These are phyloP conservation scores for Zymoseptoria tritici DNA, from an alignment of 2,329 filamentous ascomycete species.

Conservation along the genomic window DNA sequence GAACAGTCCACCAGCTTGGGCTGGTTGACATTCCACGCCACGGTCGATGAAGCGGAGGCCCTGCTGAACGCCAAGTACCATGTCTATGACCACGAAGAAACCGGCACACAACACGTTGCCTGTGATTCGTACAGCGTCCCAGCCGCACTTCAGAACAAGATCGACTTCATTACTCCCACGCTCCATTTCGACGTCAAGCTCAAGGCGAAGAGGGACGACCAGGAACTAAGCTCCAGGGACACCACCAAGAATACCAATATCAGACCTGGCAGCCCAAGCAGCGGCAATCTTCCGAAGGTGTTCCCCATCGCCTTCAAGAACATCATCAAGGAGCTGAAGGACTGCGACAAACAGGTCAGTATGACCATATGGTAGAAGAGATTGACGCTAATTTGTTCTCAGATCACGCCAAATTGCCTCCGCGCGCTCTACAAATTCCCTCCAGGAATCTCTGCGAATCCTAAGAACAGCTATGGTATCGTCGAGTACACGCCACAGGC, in stretches of 20 bases:
- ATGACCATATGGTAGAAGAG: not conserved
- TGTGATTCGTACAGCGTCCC: constrained; percentile 34
- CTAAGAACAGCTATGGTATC: constrained; percentile 47
- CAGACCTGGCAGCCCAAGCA: constrained; percentile 4
- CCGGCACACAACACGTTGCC: constrained; percentile 30
- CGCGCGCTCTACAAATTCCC: constrained; percentile 31
- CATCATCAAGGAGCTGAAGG: constrained; percentile 28
- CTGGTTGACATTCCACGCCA: constrained; percentile 52
- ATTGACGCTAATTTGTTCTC: not conserved
- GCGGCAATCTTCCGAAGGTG: constrained; percentile 9
- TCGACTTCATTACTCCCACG: constrained; percentile 35
- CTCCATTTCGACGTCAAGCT: constrained; percentile 36
- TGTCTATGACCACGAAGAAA: constrained; percentile 38
- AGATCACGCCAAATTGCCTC: constrained; percentile 50
- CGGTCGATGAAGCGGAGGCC: constrained; percentile 46
- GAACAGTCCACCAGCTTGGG: constrained; percentile 45
- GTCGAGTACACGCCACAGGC: constrained; percentile 47
- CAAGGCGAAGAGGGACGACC: constrained; percentile 9
- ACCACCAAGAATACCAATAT: constrained; percentile 14
- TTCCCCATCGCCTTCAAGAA: constrained; percentile 8
- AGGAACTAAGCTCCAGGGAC: constrained; percentile 11
- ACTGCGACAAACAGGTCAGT: constrained; percentile 41
- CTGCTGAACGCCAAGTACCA: constrained; percentile 49
- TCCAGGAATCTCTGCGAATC: constrained; percentile 29
- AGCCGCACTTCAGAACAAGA: constrained; percentile 23